phyloP scores from a whole-genome alignment of 306 rosid genomes.

The Prosopis cineraria region DNA sequence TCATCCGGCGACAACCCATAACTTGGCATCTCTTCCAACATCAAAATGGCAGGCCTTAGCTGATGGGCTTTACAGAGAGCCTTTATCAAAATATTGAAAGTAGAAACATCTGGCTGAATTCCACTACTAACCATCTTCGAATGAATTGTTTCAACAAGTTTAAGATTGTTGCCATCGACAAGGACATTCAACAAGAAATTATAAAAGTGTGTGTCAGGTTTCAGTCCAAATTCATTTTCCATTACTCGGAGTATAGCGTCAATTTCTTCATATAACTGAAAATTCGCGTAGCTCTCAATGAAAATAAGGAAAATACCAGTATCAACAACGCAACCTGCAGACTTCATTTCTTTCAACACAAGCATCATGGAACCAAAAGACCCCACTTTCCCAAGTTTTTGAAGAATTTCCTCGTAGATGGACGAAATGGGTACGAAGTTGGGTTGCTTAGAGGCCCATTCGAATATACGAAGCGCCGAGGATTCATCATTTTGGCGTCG shows the following conservation, averaged over 20 bases:
- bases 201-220: slow-evolving; percentile 62
- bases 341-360: slow-evolving; percentile 51
- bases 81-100: slow-evolving; percentile 76
- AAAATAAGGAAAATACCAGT: slow-evolving; percentile 52
- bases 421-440: slow-evolving; percentile 51
- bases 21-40: slow-evolving; percentile 80
- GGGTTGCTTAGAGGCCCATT: slow-evolving; percentile 80
- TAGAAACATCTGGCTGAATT: slow-evolving; percentile 63
- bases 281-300: slow-evolving; percentile 49
- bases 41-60: slow-evolving; percentile 73
- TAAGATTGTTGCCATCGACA: slow-evolving; percentile 71
- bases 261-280: slow-evolving; percentile 56
- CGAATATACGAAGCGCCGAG: slow-evolving; percentile 62
- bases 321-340: slow-evolving; percentile 35
- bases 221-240: slow-evolving; percentile 61
- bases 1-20: slow-evolving; percentile 70
- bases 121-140: slow-evolving; percentile 53
- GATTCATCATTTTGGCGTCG: slow-evolving; percentile 71
- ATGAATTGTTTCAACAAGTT: slow-evolving; percentile 66
- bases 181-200: slow-evolving; percentile 65
- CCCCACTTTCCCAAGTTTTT: slow-evolving; percentile 52
- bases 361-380: slow-evolving; percentile 57
- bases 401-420: slow-evolving; percentile 61
- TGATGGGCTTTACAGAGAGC: slow-evolving; percentile 91
- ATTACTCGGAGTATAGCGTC: slow-evolving; percentile 39